A percentile compares a stretch with the other conserved stretches of the same genome.
Conservation (phyloP, 176 grass and related monocot species). For the Pontederia crassipes region DNA sequence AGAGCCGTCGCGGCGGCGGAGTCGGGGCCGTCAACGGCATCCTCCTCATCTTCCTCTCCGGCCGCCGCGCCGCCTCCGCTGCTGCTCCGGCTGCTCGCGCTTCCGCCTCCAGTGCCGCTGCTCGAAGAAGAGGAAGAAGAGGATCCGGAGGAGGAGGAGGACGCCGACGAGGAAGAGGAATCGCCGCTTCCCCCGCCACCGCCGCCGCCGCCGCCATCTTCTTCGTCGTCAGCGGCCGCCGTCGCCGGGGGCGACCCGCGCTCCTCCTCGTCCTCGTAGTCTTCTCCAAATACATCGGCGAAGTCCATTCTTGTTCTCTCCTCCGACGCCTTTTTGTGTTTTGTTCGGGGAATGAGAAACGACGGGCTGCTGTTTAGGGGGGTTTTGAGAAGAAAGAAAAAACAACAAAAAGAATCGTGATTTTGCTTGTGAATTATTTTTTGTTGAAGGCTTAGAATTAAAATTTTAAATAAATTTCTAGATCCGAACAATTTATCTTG, state of each 20-base stretch:
- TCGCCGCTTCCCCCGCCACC: constrained; percentile 34
- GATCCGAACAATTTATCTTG: too few relatives aligned
- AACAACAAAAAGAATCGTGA: too few relatives aligned
- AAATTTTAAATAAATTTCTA: too few relatives aligned
- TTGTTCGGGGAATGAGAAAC: too few relatives aligned
- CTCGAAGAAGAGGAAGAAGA: constrained; percentile 53
- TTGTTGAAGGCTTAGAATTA: too few relatives aligned
- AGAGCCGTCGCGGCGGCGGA: constrained; percentile 21
- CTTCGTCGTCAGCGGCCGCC: constrained; percentile 12
- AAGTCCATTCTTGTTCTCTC: too few relatives aligned
- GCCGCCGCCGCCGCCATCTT: too few relatives aligned
- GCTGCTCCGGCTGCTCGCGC: constrained; percentile 39
- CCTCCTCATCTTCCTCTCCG: constrained; percentile 26
- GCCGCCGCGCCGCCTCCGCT: constrained; percentile 17
- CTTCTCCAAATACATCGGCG: constrained; percentile 58
- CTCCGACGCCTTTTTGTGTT: too few relatives aligned
- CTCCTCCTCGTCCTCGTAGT: constrained; percentile 32
- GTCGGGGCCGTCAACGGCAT: constrained; percentile 10
- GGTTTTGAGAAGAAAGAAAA: too few relatives aligned
- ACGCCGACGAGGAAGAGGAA: constrained; percentile 69
- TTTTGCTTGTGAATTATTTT: too few relatives aligned
- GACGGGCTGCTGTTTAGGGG: too few relatives aligned
- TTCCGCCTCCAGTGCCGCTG: constrained; percentile 40
- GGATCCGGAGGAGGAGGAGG: constrained; percentile 73
- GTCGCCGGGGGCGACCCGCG: not conserved